Base-by-base conservation (phyloP, 2,329 filamentous ascomycete species). In the Endoconidiophora laricicola region DNA sequence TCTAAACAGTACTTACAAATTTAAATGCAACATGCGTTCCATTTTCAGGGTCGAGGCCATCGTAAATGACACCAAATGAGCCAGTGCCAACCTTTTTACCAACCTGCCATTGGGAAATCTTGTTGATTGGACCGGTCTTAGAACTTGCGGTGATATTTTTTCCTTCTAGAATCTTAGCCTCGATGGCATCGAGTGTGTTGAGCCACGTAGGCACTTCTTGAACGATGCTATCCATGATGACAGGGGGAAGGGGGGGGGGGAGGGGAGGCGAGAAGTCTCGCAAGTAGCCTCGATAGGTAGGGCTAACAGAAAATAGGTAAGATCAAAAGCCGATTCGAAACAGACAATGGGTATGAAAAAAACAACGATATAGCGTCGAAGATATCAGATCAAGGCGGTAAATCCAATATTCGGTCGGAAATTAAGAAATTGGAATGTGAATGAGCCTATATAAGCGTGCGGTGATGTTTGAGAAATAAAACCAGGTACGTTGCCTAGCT, bases 1-100 rank as follows among this genome's bases (percentile, higher is more conserved):
- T 18, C n/a, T 37, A 16, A 3, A 12, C 6, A 20, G 40, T 14
- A 43, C 47, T 18, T 37, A 49, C 51, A 49, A 53, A 53, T 26
- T 53, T 53, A 37, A 53, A 39, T 7, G 51, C 51, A 6, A 49
- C 24, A 20, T 42, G 41, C 38, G 44, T 37, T 9, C 12, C 36
- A 2, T 36, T 43, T 2, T 44, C 36, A 12, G 42, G 24, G 18
- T 49, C 44, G 6, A 33, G 26, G 3, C 46, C 51, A n/a, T 44
- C 51, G 26, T 49, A 53, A 6, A 53, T 44, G n/a, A 53, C 51
- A 10, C 51, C 51, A 37, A 53, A 53, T 10, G 51, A 53, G 9
- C 51, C 51, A 7, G 47, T 49, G 36, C 51, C 51, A 18, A 53
- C 42, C 39, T 49, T 49, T 23, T 53, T 40, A 9, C 36, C 42